Base-by-base conservation (phyloP, 2,329 filamentous ascomycete genomes). In the Neofusicoccum cordaticola region DNA sequence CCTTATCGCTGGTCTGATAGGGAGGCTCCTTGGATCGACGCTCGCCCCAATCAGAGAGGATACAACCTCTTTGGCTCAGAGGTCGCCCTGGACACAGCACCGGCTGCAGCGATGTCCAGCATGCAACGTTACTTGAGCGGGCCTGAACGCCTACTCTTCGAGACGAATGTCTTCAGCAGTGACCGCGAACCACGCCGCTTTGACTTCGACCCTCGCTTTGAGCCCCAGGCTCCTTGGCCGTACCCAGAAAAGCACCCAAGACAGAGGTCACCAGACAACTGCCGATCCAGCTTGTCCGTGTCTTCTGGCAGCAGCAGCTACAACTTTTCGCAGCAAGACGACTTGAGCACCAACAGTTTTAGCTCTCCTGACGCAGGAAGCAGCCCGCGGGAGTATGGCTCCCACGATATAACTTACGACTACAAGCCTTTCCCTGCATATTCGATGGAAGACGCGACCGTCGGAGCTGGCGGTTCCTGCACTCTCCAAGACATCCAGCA, bases 61-160 rank as follows among this genome's bases (percentile, higher is more conserved):
- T 66, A 31, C 63, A 69, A 35, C 56, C 31, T 69, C 64, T 60
- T 68, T 31, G 67, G 69, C 22, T 69, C 71, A 11, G 67, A 70
- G 15, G 50, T 66, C 52, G 56, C 66, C n/a, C 70, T 70, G 48
- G 60, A 70, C 50, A 67, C 69, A 19, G 27, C 63, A 2, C 64
- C 67, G 17, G 69, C 68, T 41, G 67, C 71, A 52, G 68, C 67
- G 11, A 67, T 67, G 58, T 68, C 73, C 44, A 72, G 65, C 62
- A 70, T 77, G 71, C 72, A 76, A 56, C 75, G 76, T 27, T 78
- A 73, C 63, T 69, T 78, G 64, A 63, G 67, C 44, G 66, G 65
- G n/a, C 47, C 48, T n/a, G 74, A 76, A 42, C 65, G 67, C 17
- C 69, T 69, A 35, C 72, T 74, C 7, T 69, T 74, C 22, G 61